Evolutionary conservation across 2,329 filamentous ascomycete species (phyloP), one percentile per base, ranked within the genome.

Genomic region (Cercospora beticola): DNA sequence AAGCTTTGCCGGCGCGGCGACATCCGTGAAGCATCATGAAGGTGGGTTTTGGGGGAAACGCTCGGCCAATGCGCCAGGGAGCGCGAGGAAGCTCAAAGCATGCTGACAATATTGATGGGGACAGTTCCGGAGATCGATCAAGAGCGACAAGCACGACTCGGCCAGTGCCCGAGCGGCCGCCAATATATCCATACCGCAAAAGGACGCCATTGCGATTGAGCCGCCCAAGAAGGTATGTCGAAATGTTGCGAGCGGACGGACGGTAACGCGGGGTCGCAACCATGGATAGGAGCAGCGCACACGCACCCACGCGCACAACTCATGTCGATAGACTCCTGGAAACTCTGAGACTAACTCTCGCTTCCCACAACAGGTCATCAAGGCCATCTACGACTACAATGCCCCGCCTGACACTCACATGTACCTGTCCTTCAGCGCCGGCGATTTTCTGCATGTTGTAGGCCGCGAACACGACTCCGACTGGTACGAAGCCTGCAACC

Each of bases 401-500:
- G 92, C 93, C 68, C 87, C 90, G 76, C 69, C 72, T 64, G 76
- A 78, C 54, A 88, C 89, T 70, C 83, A 83, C 63, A 78, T 81
- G 58, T 84, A 97, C 83, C 86, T 99, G 76, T 90, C 91, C 79
- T 99, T 99, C 82, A 93, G 90, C 73, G 92, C 93, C 79, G 95
- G 95, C 77, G 95, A 99, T 80, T 99, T 98, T 81, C 95, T 99
- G 80, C 94, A 98, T 83, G 95, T 99, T 72, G 94, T 98, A 80
- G 93, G 92, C 76, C 91, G 94, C 80, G 95, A 98, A 83, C 90
- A 97, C 84, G 94, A 98, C 79, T 83, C 85, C 49, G 93, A 97
- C 79, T 99, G 95, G 94, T 99, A 97, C 86, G 95, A 98, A 82
- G 95, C 94, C 66, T 98, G 93, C 85, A 99, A 99, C 79, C 95